Evolutionary conservation across 768 basidiomycete species (phyloP).

Genomic region (Rhodotorula sphaerocarpa): DNA sequence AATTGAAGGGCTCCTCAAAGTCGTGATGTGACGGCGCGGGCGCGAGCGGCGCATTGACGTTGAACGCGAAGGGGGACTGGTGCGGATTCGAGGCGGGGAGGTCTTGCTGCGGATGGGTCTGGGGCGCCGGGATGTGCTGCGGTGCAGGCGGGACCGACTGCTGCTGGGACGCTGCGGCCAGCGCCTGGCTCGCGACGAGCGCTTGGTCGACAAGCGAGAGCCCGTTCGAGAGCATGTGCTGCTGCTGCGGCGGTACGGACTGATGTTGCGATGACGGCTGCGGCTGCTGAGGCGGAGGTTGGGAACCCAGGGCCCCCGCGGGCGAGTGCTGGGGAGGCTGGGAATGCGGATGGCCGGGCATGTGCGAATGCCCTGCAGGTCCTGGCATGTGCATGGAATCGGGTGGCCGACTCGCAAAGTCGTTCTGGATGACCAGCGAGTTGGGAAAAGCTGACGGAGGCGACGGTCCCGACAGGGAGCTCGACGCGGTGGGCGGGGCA

Average conservation of each 20-base stretch:
- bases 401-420: conserved; percentile 2
- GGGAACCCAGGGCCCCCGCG: too few relatives aligned
- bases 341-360: neutral
- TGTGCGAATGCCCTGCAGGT: too few relatives aligned
- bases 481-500: neutral
- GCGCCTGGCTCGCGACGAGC: neutral
- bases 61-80: conserved; percentile 13
- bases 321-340: neutral
- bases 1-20: conserved; percentile 31
- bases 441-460: conserved; percentile 19
- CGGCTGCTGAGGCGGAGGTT: neutral
- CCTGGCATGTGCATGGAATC: neutral
- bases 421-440: conserved; percentile 22
- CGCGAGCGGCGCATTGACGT: conserved; percentile 3
- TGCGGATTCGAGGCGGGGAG: neutral
- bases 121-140: conserved; percentile 4
- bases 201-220: conserved; percentile 24
- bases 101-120: neutral
- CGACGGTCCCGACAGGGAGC: neutral
- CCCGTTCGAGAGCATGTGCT: conserved; percentile 1
- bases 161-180: neutral
- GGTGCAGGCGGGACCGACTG: neutral
- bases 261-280: neutral
- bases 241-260: neutral
- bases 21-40: conserved; percentile 11